These are phyloP conservation scores for Raddia guianensis DNA, from an alignment of 176 grass and related monocot species.

Conservation along the genomic window DNA sequence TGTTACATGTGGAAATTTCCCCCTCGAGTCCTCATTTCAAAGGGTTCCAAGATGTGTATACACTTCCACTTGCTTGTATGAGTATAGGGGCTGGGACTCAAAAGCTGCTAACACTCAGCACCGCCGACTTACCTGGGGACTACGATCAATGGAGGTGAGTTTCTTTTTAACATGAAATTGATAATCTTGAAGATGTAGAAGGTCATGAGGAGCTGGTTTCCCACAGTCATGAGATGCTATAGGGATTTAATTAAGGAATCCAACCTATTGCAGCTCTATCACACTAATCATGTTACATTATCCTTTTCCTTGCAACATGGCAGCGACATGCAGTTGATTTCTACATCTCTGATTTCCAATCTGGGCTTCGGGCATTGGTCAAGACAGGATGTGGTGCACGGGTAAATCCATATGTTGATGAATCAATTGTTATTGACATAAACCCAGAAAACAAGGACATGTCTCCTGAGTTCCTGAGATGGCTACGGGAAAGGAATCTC, in stretches of 20 bases:
- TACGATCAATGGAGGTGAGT: conserved; percentile 69
- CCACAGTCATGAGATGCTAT: conserved; percentile 1
- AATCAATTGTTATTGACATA: conserved; percentile 73
- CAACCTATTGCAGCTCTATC: background rate
- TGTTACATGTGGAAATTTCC: conserved; percentile 82
- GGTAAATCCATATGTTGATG: conserved; percentile 66
- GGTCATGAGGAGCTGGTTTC: background rate
- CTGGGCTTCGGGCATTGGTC: conserved; percentile 66
- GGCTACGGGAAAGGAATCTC: conserved; percentile 67
- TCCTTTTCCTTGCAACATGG: conserved; percentile 35
- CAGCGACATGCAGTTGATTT: conserved; percentile 78
- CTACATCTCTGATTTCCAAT: conserved; percentile 88
- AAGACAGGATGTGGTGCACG: conserved; percentile 62
- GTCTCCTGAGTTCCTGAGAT: conserved; percentile 77
- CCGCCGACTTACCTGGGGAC: conserved; percentile 68
- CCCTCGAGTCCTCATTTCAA: conserved; percentile 77
- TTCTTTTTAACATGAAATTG: conserved; percentile 15
- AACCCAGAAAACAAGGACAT: conserved; percentile 76
- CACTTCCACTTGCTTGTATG: conserved; percentile 77
- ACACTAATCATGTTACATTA: background rate
- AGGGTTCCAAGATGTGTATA: conserved; percentile 82
- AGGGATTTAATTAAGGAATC: conserved; percentile 18
- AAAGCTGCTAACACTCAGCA: conserved; percentile 60
- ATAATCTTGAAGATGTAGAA: conserved; percentile 12
- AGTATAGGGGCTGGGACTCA: conserved; percentile 74